Percentiles rank a stretch among this genome's conserved stretches.
phyloP scores from a whole-genome alignment of 2,329 filamentous ascomycete genomes.

The Emmonsiellopsis sp. region DNA sequence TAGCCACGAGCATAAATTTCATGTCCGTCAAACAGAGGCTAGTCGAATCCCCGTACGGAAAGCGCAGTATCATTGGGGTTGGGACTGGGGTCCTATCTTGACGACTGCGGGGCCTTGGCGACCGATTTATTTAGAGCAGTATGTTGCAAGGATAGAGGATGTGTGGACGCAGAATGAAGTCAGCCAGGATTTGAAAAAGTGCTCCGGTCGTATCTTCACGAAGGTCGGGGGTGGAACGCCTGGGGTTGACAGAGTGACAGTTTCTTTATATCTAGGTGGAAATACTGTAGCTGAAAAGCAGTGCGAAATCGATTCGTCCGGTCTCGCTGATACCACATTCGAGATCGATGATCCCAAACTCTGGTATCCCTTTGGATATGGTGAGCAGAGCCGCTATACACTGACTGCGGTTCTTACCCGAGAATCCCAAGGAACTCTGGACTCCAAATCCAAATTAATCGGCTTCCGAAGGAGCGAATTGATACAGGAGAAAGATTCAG shows the following conservation, averaged over 20 bases:
- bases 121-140: conserved; percentile 56
- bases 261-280: conserved; percentile 25
- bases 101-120: conserved; percentile 46
- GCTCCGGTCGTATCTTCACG: conserved; percentile 29
- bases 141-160: conserved; percentile 49
- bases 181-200: conserved; percentile 31
- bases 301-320: conserved; percentile 31
- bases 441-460: conserved; percentile 36
- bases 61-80: conserved; percentile 29
- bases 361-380: conserved; percentile 53
- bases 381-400: conserved; percentile 47
- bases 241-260: conserved; percentile 18
- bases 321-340: conserved; percentile 24
- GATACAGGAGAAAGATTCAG: conserved; percentile 34
- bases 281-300: conserved; percentile 31
- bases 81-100: conserved; percentile 42
- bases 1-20: conserved; percentile 37
- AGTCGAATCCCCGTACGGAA: background rate
- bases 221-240: conserved; percentile 20
- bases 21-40: conserved; percentile 43
- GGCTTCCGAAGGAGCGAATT: conserved; percentile 46
- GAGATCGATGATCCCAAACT: conserved; percentile 39
- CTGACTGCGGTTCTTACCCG: conserved; percentile 35
- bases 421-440: conserved; percentile 15
- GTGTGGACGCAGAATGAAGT: conserved; percentile 38